Base-by-base conservation (phyloP, 495 filamentous ascomycete species). In the Hyphodiscus hymeniophilus region DNA sequence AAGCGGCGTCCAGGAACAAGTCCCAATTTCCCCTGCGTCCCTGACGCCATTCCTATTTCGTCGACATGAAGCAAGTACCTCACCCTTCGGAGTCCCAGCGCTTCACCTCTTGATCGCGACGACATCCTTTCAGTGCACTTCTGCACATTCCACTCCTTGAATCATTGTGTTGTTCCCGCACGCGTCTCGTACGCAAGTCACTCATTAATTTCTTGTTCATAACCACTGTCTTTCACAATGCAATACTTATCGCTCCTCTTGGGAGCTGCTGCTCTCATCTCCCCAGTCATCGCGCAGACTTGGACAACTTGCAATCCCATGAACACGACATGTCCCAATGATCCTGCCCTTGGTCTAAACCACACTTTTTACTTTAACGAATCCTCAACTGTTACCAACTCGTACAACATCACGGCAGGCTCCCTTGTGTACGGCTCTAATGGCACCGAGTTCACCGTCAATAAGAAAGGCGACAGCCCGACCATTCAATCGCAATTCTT, bases 401-500 rank as follows among this genome's bases (percentile, higher is more conserved):
- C 69, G 31, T 92, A 82, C 76, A 79, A 73, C 47, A 75, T 73
- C 40, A 79, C 74, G n/a, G 72, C 74, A 20, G 74, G 77, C 47
- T 55, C 62, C 4, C 68, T 88, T 48, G 66, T 53, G 24, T 84
- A 75, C 52, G 70, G 67, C 24, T 54, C 58, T 18, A 61, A 75
- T 40, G 82, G 82, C 30, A 83, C 81, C 26, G 74, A 73, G 44
- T 87, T 94, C 72, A 84, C 76, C 40, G 76, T 95, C 61, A 63
- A 58, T 57, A 79, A 87, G 66, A 66, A 74, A 50, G 77, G 78
- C 49, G 82, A 92, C 56, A 77, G 84, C 3, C 85, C 87, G 13
- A 88, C 85, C 28, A 78, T 94, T 54, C 69, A 76, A 40, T 76
- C 83, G 31, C 72, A 81, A 50, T 86, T 81, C 60, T 87, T 85